A percentile compares a stretch with the other conserved stretches of the same genome.
These are phyloP conservation scores for Kwoniella sp. DNA, from an alignment of 768 basidiomycete species.

Conservation along the genomic window DNA sequence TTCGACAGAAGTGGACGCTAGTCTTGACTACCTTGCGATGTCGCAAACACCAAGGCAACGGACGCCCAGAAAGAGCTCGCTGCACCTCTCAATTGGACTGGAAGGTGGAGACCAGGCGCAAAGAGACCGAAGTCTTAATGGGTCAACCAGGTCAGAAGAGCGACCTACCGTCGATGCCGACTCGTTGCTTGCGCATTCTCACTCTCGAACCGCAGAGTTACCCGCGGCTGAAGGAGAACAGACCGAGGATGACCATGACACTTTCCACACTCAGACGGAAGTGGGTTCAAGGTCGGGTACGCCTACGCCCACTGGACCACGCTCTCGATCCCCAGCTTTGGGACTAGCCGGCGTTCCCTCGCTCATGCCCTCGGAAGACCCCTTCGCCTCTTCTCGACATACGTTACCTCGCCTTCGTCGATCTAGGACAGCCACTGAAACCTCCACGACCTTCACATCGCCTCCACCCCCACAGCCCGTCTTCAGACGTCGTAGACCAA, in stretches of 20 bases:
- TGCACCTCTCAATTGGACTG: not conserved
- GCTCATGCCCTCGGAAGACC: not conserved
- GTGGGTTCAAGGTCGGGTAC: conserved; percentile 13
- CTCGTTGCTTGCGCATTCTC: conserved; percentile 13
- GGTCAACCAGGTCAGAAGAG: not conserved
- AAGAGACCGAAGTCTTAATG: not conserved
- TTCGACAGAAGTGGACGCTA: conserved; percentile 13
- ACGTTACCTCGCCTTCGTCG: conserved; percentile 14
- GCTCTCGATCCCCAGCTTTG: conserved; percentile 3
- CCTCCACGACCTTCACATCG: not conserved
- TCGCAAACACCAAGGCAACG: not conserved
- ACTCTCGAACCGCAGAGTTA: not conserved
- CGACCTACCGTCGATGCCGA: conserved; percentile 21
- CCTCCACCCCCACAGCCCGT: not conserved
- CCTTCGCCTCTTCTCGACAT: conserved; percentile 4
- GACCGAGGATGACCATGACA: not conserved
- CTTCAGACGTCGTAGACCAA: conserved; percentile 13
- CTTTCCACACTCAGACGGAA: not conserved
- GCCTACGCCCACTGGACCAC: conserved; percentile 12
- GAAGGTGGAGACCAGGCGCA: not conserved
- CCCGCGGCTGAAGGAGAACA: not conserved
- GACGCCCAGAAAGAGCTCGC: conserved; percentile 12
- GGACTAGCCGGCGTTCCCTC: conserved; percentile 8
- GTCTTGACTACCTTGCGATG: not conserved
- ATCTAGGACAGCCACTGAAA: conserved; percentile 3